These are phyloP conservation scores for Scutellaria minor DNA, from an alignment of 257 asterid genomes.

Conservation along the genomic window DNA sequence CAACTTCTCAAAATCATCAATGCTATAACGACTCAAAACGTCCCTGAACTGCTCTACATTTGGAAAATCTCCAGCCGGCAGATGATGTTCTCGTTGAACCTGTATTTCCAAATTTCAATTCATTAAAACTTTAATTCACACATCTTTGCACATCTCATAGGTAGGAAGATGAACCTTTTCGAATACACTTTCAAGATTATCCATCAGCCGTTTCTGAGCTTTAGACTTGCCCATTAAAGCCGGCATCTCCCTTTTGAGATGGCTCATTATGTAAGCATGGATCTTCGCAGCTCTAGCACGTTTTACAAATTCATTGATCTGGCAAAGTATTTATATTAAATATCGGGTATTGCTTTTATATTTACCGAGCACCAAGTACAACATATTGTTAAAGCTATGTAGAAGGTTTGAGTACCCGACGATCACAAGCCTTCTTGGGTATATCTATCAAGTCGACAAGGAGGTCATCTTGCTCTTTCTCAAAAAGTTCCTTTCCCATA, in stretches of 20 bases:
- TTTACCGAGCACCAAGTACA: not conserved
- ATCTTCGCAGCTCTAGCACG: slow-evolving; percentile 97
- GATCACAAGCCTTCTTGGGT: slow-evolving; percentile 96
- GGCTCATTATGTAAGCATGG: slow-evolving; percentile 90
- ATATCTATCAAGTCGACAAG: slow-evolving; percentile 85
- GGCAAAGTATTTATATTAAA: slow-evolving; percentile 5
- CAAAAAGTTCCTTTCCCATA: slow-evolving; percentile 84
- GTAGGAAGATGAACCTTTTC: slow-evolving; percentile 58
- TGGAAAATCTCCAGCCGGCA: slow-evolving; percentile 91
- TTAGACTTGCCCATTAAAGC: slow-evolving; percentile 83
- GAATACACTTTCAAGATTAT: slow-evolving; percentile 64
- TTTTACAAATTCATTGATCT: slow-evolving; percentile 94
- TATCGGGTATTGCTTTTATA: not conserved
- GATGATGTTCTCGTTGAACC: slow-evolving; percentile 76
- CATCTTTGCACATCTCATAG: not conserved
- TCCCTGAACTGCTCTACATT: slow-evolving; percentile 66
- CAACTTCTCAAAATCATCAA: slow-evolving; percentile 86
- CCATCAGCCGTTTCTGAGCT: slow-evolving; percentile 63
- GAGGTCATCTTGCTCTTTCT: slow-evolving; percentile 94
- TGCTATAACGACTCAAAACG: slow-evolving; percentile 60
- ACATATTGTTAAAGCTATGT: not conserved
- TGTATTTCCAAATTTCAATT: slow-evolving; percentile 33
- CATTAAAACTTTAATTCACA: not conserved
- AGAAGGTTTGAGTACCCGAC: slow-evolving; percentile 59
- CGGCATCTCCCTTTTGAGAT: slow-evolving; percentile 95